phyloP scores from a whole-genome alignment of 345 rosid species.

The Melaleuca quinquenervia region DNA sequence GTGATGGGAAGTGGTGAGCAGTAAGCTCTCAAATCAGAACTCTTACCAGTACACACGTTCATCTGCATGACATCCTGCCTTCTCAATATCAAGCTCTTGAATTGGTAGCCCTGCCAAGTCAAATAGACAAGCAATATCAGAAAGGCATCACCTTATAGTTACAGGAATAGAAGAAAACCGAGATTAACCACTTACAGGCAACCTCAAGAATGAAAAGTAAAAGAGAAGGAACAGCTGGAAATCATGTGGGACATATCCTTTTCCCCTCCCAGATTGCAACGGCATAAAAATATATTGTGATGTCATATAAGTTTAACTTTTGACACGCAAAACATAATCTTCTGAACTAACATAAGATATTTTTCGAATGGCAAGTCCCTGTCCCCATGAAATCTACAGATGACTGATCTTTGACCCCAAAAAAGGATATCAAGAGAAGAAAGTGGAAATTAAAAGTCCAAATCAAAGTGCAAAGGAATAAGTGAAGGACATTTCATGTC shows the following conservation, averaged over 20 bases:
- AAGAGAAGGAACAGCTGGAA: not conserved
- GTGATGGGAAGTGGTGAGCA: not conserved
- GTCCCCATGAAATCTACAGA: not conserved
- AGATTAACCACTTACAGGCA: not conserved
- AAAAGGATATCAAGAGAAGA: not conserved
- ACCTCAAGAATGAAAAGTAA: not conserved
- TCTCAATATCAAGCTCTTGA: conserved; percentile 1
- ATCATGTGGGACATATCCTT: not conserved
- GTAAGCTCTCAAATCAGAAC: not conserved
- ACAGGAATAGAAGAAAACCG: not conserved
- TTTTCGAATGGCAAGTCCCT: not conserved
- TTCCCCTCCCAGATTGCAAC: not conserved
- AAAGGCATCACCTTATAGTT: not conserved
- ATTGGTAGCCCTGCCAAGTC: conserved; percentile 7
- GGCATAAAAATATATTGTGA: not conserved
- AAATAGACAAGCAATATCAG: not conserved
- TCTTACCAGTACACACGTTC: conserved; percentile 35
- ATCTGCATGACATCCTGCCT: conserved; percentile 1
- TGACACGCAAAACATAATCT: not conserved
- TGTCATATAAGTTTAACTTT: not conserved
- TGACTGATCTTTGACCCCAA: not conserved
- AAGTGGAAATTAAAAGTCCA: not conserved
- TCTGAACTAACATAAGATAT: not conserved
- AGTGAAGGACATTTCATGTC: not conserved
- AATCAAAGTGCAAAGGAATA: not conserved